Conservation (phyloP, 257 asterid species). For the Nemophila menziesii region DNA sequence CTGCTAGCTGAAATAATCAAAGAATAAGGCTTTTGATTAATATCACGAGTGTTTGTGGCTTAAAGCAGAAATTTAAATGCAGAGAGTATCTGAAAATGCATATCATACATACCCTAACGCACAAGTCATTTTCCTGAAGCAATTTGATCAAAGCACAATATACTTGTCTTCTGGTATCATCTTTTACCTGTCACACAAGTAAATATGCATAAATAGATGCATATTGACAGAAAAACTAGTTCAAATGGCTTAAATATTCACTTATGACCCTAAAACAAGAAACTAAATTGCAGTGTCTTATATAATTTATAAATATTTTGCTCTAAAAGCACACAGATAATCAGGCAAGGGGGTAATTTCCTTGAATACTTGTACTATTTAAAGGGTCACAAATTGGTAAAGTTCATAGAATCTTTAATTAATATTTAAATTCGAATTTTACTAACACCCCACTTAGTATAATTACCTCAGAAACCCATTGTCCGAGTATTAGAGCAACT, state of each 20-base stretch:
- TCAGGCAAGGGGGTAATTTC: conserved; percentile 5
- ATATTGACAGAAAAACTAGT: conserved; percentile 3
- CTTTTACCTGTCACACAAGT: conserved; percentile 53
- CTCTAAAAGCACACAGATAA: background rate
- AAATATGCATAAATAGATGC: background rate
- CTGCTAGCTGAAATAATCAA: conserved; percentile 65
- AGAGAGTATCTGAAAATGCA: conserved; percentile 5
- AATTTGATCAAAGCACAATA: conserved; percentile 83
- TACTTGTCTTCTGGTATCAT: conserved; percentile 76
- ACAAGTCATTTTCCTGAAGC: conserved; percentile 83
- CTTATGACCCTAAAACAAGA: background rate
- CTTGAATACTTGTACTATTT: background rate
- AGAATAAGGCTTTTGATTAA: conserved; percentile 8
- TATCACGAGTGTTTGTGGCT: background rate
- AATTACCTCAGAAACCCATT: conserved; percentile 98
- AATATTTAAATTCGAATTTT: background rate
- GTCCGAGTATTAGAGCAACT: conserved; percentile 95
- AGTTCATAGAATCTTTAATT: background rate
- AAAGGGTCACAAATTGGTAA: background rate
- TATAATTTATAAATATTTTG: conserved; percentile 2
- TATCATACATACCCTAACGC: conserved; percentile 78
- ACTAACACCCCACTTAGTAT: conserved; percentile 6
- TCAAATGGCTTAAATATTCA: background rate
- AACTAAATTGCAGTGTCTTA: conserved; percentile 1
- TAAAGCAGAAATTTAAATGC: background rate